Evolutionary conservation across 331 rosid species (phyloP).

Genomic region (Pyracantha coccinea): DNA sequence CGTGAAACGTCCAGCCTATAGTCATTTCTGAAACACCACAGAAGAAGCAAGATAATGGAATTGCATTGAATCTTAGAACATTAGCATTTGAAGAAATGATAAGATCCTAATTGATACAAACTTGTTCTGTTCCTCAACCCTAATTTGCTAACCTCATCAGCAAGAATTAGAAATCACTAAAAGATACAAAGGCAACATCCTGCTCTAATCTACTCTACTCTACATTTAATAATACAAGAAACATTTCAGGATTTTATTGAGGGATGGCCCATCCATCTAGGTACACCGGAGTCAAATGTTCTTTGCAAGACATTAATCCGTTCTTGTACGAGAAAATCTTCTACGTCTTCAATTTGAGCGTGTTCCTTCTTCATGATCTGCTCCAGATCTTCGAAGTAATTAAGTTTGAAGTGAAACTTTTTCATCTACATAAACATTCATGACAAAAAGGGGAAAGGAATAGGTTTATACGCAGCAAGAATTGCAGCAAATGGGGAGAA

Average conservation of each 20-base stretch:
- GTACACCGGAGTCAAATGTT: conserved; percentile 48
- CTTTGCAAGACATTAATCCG: conserved; percentile 48
- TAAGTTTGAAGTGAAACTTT: conserved; percentile 58
- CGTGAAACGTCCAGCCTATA: too few species aligned
- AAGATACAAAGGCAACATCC: background rate
- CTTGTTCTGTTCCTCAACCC: background rate
- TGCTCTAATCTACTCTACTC: background rate
- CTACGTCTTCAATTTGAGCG: conserved; percentile 43
- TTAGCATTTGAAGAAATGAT: background rate
- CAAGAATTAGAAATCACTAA: background rate
- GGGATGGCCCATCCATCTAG: conserved; percentile 79
- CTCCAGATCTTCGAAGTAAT: conserved; percentile 76
- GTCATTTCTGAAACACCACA: background rate
- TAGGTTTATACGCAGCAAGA: background rate
- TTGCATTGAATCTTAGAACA: background rate
- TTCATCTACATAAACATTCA: conserved; percentile 34
- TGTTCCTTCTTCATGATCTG: conserved; percentile 62
- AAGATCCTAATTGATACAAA: background rate
- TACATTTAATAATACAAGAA: background rate
- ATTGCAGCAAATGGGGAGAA: background rate
- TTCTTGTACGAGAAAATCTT: conserved; percentile 51
- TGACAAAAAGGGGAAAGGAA: conserved; percentile 8
- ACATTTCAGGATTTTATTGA: conserved; percentile 37
- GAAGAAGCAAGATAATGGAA: background rate
- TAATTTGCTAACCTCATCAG: background rate